Evolutionary conservation across 768 basidiomycete genomes (phyloP), one percentile per base, ranked within the genome.

Genomic region (Russula olivacea): DNA sequence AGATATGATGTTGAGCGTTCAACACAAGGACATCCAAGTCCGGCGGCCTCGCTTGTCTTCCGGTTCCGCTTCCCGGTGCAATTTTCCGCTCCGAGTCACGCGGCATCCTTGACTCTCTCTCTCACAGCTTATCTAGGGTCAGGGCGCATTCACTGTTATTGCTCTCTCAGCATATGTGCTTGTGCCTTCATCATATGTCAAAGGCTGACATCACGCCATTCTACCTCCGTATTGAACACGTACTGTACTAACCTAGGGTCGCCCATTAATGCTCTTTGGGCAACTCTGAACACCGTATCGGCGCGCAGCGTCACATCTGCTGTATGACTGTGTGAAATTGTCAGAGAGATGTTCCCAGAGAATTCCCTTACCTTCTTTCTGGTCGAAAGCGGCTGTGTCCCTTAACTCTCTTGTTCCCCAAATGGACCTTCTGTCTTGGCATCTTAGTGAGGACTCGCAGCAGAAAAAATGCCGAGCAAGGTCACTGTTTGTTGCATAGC

Each of bases 311-410:
- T 47, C 30, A 59, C 38, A 15, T 12, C 49, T 14, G 14, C 30
- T 40, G 19, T 55, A 55, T 61, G 60, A 61, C 25, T 55, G 60
- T 61, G 53, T 38, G 60, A 61, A 49, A 28, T 19, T 55, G 15
- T 49, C 48, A 5, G 48, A 25, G 15, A 36, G 36, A 54, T 17
- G 23, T 55, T 30, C 45, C 34, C 36, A 61, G 34, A 55, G 45
- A 34, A 48, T 48, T 41, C 36, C 1, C 10, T 36, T 36, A 34
- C 52, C 40, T 25, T 40, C 28, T 50, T 49, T 21, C 5, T 32
- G 17, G 28, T 21, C 17, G 25, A 41, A 28, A 11, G 34, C 38
- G 15, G 38, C 6, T 23, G 9, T 53, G n/a, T n/a, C 30, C 32
- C n/a, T 41, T 41, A 41, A 14, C 36, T 55, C 28, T 40, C 23